Evolutionary conservation across 1,284 basidiomycete genomes (phyloP), one percentile per base, ranked within the genome.

Genomic region (Papiliotrema flavescens): DNA sequence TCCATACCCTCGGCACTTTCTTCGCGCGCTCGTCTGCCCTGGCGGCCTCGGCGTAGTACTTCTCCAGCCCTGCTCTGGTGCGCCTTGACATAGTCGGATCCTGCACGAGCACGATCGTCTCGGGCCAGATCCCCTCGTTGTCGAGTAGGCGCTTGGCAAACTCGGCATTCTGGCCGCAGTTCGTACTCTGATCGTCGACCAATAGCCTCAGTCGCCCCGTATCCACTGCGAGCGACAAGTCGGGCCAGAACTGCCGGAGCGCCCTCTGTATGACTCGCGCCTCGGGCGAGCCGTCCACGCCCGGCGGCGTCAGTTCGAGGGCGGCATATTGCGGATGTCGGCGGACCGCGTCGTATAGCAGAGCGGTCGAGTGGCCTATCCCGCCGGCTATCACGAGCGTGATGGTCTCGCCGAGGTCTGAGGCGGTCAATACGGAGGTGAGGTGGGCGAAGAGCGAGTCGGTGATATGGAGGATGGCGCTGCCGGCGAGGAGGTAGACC

Each of bases 11-110:
- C 32, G 47, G 13, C 17, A 9, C 47, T 15, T 11, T 15, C 36
- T 19, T 19, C 6, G 28, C 36, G 28, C 5, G 5, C 11, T 5
- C 28, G 28, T 6, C 11, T 5, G 28, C 11, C 11, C 28, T 11
- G 11, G 11, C 28, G 6, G 28, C 28, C 28, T 50, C 49, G 49
- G 19, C n/a, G 40, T 54, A 57, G 3, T 41, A 39, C 45, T 54
- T 54, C 22, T 51, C 41, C 22, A 57, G 54, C 14, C 47, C 34
- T 23, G 53, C 52, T 41, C 35, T 14, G 4, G 57, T 59, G 14
- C 57, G 40, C 23, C 54, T 34, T 20, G 43, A 22, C 57, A 59
- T 59, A 3, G 57, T 59, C 2, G 57, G 57, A 40, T 59, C 57
- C 50, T 59, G 57, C 14, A 59, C 24, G 32, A 59, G 43, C 20